A percentile compares a stretch with the other conserved stretches of the same genome.
phyloP scores from a whole-genome alignment of 371 early-diverging fungal genomes.

The Mortierella sp. region DNA sequence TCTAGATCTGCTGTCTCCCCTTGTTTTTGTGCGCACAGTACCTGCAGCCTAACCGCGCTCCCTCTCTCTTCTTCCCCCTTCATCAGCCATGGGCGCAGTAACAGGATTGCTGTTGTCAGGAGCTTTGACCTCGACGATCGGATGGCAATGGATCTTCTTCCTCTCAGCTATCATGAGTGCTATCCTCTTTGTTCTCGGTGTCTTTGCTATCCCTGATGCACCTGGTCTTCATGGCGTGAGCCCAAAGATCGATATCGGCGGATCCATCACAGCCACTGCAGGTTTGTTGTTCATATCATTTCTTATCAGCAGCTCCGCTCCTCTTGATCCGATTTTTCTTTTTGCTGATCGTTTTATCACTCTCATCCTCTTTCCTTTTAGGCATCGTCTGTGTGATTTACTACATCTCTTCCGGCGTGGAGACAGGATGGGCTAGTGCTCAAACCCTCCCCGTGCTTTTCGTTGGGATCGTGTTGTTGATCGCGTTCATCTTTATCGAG shows the following conservation, averaged over 20 bases:
- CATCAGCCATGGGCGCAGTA: conserved; percentile 48
- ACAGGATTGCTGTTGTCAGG: conserved; percentile 50
- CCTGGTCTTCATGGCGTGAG: conserved; percentile 39
- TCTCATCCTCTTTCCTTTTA: background rate
- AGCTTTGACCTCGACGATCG: conserved; percentile 49
- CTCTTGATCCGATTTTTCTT: background rate
- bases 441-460: conserved; percentile 39
- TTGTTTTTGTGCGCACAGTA: background rate
- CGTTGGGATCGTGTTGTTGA: conserved; percentile 33
- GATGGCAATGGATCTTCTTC: conserved; percentile 53
- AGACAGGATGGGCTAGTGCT: conserved; percentile 42
- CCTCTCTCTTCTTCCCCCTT: background rate
- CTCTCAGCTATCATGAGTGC: conserved; percentile 42
- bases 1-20: background rate
- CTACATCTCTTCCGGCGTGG: conserved; percentile 51
- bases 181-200: conserved; percentile 37
- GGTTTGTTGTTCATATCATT: background rate
- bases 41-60: background rate
- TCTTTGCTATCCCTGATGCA: conserved; percentile 39
- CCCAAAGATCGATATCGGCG: conserved; percentile 45
- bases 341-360: background rate
- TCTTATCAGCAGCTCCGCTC: background rate
- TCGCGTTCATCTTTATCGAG: conserved; percentile 29
- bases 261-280: conserved; percentile 39
- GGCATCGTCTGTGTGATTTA: conserved; percentile 47